A percentile compares a stretch with the other conserved stretches of the same genome.
Conservation (phyloP, 2,329 filamentous ascomycete species). For the Pestalotiopsis sp. region DNA sequence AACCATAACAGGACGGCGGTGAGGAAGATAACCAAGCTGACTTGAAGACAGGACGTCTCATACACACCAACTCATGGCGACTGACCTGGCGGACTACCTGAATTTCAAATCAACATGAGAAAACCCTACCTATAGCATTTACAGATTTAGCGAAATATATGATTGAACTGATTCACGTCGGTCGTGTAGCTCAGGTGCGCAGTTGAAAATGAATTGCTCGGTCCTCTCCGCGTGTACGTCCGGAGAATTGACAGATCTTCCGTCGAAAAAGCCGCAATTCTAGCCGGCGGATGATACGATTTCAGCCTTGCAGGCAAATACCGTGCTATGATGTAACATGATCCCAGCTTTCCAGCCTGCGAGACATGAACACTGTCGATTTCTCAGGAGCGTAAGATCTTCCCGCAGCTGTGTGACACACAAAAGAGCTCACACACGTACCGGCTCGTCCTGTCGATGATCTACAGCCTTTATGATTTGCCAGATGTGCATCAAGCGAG, state of each 20-base stretch:
- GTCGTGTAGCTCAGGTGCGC: no score
- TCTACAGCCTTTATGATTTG: background rate
- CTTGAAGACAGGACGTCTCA: conserved; percentile 17
- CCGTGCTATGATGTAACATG: background rate
- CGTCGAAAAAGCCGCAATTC: no score
- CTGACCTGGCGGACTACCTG: conserved; percentile 17
- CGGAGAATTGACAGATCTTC: no score
- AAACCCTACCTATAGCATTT: background rate
- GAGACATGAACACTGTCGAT: background rate
- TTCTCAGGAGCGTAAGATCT: background rate
- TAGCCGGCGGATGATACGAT: background rate
- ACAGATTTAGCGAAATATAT: background rate
- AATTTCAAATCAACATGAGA: conserved; percentile 15
- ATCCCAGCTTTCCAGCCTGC: background rate
- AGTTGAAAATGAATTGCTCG: no score
- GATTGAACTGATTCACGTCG: no score
- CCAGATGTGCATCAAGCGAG: background rate
- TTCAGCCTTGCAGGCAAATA: background rate
- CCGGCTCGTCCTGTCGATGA: background rate
- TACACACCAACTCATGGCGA: conserved; percentile 20
- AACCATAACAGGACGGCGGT: background rate
- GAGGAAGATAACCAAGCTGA: background rate
- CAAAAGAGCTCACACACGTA: background rate
- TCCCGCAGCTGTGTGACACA: background rate
- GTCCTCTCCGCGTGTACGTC: no score